Evolutionary conservation across 2,329 filamentous ascomycete species (phyloP).

Genomic region (Macroventuria anomochaeta): DNA sequence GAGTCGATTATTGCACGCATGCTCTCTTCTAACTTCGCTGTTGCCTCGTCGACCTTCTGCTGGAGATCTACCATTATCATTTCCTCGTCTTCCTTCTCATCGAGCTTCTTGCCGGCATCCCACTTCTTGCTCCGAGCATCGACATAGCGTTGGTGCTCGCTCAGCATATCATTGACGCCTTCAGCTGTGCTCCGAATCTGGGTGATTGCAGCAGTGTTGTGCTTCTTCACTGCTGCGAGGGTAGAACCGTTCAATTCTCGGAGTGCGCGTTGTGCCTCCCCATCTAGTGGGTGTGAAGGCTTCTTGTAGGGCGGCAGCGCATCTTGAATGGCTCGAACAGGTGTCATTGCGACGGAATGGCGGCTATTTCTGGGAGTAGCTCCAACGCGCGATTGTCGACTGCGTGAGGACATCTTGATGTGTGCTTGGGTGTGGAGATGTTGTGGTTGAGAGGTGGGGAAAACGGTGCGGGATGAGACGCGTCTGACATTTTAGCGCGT

Average conservation of each 20-base stretch:
- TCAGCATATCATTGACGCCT: conserved; percentile 63
- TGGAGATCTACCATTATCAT: conserved; percentile 48
- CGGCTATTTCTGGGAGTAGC: conserved; percentile 26
- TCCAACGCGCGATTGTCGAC: conserved; percentile 25
- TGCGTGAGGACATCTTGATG: conserved; percentile 33
- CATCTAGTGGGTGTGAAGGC: conserved; percentile 60
- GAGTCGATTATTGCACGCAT: conserved; percentile 66
- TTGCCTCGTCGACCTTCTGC: conserved; percentile 59
- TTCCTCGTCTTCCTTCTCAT: conserved; percentile 50
- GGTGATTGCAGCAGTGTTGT: conserved; percentile 55
- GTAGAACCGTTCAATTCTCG: conserved; percentile 53
- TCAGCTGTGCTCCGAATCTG: conserved; percentile 59
- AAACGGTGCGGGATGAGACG: conserved; percentile 5
- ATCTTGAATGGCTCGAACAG: conserved; percentile 21
- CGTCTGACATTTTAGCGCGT: conserved; percentile 11
- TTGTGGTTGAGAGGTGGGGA: not conserved
- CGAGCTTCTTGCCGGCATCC: conserved; percentile 45
- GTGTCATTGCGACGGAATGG: conserved; percentile 16
- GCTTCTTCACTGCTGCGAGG: conserved; percentile 55
- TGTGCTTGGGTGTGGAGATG: not conserved
- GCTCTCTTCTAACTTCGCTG: conserved; percentile 62
- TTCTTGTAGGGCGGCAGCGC: conserved; percentile 60
- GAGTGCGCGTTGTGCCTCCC: conserved; percentile 55
- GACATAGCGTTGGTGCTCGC: conserved; percentile 47
- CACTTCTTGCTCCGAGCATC: conserved; percentile 43